Percentiles rank a stretch among this genome's conserved stretches.
Evolutionary conservation across 805 yeast genomes (phyloP).

Genomic region (Candida xiaguanensis): DNA sequence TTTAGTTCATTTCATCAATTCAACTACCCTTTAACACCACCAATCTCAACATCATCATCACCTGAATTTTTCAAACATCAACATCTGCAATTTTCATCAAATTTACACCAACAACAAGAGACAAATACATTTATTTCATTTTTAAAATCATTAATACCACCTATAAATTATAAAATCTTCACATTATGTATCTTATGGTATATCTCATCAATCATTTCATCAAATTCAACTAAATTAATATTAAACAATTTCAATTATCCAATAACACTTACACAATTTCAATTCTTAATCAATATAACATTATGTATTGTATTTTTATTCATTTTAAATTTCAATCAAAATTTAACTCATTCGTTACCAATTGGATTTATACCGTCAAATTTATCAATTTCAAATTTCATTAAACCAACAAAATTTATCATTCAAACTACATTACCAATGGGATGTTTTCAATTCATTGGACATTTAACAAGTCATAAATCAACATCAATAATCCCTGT

Average conservation of each 20-base stretch:
- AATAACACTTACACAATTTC: slow-evolving; percentile 83
- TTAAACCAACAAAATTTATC: slow-evolving; percentile 52
- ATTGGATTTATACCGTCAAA: slow-evolving; percentile 45
- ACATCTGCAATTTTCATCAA: background rate
- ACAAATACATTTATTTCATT: background rate
- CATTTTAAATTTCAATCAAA: slow-evolving; percentile 12
- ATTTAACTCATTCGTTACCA: slow-evolving; percentile 33
- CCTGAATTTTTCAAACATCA: slow-evolving; percentile 6
- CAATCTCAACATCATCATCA: slow-evolving; percentile 9
- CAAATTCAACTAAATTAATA: slow-evolving; percentile 76
- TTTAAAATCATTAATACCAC: slow-evolving; percentile 15
- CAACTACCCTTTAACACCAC: slow-evolving; percentile 1
- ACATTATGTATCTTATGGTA: slow-evolving; percentile 76
- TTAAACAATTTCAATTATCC: slow-evolving; percentile 71
- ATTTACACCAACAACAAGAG: background rate
- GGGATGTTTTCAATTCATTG: slow-evolving; percentile 91
- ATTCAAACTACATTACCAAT: slow-evolving; percentile 78
- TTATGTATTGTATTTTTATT: slow-evolving; percentile 38
- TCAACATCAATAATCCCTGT: slow-evolving; percentile 93
- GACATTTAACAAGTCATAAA: slow-evolving; percentile 86
- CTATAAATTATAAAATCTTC: slow-evolving; percentile 20
- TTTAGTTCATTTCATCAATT: slow-evolving; percentile 5
- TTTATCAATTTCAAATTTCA: slow-evolving; percentile 33
- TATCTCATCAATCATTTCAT: slow-evolving; percentile 71
- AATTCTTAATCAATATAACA: slow-evolving; percentile 68